Evolutionary conservation across 2,329 filamentous ascomycete genomes (phyloP), one percentile per base, ranked within the genome.

Genomic region (Lachnellula occidentalis): DNA sequence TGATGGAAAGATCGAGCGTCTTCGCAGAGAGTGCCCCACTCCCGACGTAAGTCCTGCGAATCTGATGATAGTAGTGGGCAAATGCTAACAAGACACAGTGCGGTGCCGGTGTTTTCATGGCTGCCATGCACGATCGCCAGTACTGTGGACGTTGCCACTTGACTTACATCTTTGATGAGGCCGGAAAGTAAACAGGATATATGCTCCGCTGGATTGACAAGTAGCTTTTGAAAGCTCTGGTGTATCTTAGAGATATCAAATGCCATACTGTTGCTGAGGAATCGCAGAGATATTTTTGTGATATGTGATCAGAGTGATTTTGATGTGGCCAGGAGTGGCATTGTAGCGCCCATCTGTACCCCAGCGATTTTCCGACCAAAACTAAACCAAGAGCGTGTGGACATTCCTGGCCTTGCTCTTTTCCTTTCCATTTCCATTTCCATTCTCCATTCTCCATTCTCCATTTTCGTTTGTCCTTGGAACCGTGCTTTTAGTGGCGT

Each of bases 61-160:
- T 1, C 8, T 17, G 7, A 4, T 42, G 41, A 9, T 2, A 19
- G 12, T 4, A 24, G 22, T 54, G n/a, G 45, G 54, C 46, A 36
- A 4, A n/a, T 63, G 39, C 72, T 79, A 67, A 77, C 70, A 53
- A 14, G 42, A 51, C 48, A 48, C 62, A 95, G 91, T 99, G 94
- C 78, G 94, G 94, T 85, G 94, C 95, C 71, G 94, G 94, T 92
- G 87, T 99, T 82, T 99, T 99, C 88, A 99, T 99, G 94, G 94
- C 94, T 75, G 90, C 94, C 75, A 97, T 97, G 92, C 88, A 95
- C 80, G 95, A 99, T 81, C 90, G 94, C 76, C 95, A 99, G 81
- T 70, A 70, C 62, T 70, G 68, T 68, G 83, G 83, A 68, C 81
- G 82, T 64, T 87, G 83, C 82, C 83, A 86, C 75, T 76, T 86